Evolutionary conservation across 148 eudicot genomes (phyloP), one percentile per base, ranked within the genome.

Genomic region (Limonium bicolor): DNA sequence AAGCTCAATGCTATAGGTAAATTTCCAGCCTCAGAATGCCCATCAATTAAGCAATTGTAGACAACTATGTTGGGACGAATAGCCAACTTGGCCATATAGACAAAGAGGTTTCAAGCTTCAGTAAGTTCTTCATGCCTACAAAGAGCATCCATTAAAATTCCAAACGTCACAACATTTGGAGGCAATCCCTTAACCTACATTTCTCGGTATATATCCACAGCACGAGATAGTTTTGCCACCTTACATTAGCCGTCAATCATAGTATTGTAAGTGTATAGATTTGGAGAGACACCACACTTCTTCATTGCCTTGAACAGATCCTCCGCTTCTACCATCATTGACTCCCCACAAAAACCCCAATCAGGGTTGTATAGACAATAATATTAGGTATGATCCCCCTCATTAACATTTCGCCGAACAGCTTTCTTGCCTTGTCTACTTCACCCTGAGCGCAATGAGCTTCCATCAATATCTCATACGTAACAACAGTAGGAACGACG

Each of bases 221-320:
- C 84, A 59, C 50, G 45, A 26, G 30, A 20, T 9, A 66, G 15
- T 25, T 55, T 59, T 5, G 51, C 70, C 61, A 61, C 36, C 53
- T 78, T 81, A 64, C 78, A 72, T 40, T 76, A 64, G 14, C 96
- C 96, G 60, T 81, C 75, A 63, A 86, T 64, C 52, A 86, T 39
- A 22, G 66, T 46, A 44, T 78, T 78, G 45, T 78, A 86, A 16
- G 87, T 75, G 54, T 68, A 68, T 53, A 70, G 46, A 53, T 75
- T 70, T 16, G 94, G 96, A 20, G 42, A 36, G 40, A 78, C 57
- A 30, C 68, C 59, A 18, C 50, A 57, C 25, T 61, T 62, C 40
- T 42, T 46, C 94, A 83, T 88, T 18, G 17, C 48, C 40, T 38
- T 58, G 49, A 83, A 63, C 45, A 66, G 40, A 7, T 46, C 49